Base-by-base conservation (phyloP, 2,329 filamentous ascomycete genomes). In the Sporothrix dimorphospora region DNA sequence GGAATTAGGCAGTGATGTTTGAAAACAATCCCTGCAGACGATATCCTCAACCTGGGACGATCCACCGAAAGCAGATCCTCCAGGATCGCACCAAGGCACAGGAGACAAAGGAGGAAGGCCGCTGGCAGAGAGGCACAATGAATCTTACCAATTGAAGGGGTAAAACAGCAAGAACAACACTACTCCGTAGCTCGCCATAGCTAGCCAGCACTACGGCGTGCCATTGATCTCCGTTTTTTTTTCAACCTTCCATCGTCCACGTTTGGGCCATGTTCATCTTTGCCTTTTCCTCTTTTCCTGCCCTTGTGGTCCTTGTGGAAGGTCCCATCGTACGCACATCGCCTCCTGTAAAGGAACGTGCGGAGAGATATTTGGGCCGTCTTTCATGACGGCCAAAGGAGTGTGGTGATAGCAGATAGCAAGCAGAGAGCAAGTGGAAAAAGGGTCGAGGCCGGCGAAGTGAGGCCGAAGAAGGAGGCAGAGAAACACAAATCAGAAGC, bases 51-150 rank as follows among this genome's bases (percentile, higher is more conserved):
- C 21, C 51, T 53, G 51, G 51, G 51, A 30, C 51, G 51, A 27
- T 53, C 21, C 51, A 53, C 51, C 27, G 7, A 53, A 53, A 53
- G 7, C 11, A 8, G 51, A 53, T 53, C 51, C 51, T 53, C 51
- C 51, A 53, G 51, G 51, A 53, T 53, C 51, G 51, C 14, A 53
- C 51, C 51, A 53, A 53, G 27, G 14, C 51, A 53, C 49, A 51
- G 21, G 51, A 5, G 51, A 53, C 51, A 21, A 53, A 27, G 51
- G 51, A 21, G n/a, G n/a, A n/a, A n/a, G n/a, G n/a, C n/a, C n/a
- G n/a, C n/a, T n/a, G n/a, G n/a, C n/a, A n/a, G n/a, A n/a, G n/a
- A n/a, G n/a, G n/a, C 21, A 53, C 11, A 27, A 21, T 8, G 51
- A 4, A 27, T 53, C 4, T 53, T 34, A 34, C 30, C 21, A 53